Percentiles rank a stretch among this genome's conserved stretches.
Conservation (phyloP, 139 green algal species). For the Mychonastes homosphaera region DNA sequence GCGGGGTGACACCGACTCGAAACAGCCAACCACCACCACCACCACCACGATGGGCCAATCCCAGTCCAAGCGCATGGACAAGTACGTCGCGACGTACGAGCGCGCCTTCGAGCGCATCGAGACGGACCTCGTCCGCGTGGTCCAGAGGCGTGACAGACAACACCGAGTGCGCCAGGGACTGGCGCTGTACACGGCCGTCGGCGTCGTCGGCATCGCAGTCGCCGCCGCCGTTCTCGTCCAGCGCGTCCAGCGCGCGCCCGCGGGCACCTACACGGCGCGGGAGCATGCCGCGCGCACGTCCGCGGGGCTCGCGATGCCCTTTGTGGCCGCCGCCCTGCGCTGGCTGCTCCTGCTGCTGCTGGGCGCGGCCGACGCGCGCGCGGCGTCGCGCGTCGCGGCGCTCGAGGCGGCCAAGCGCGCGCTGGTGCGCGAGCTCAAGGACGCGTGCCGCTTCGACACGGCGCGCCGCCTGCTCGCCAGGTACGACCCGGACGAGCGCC, state of each 20-base stretch:
- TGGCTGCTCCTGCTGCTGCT: conserved; percentile 14
- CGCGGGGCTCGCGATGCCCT: conserved; percentile 20
- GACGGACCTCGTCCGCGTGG: conserved; percentile 19
- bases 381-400: conserved; percentile 19
- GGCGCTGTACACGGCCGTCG: neutral
- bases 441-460: conserved; percentile 46
- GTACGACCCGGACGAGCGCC: conserved; percentile 47
- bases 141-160: conserved; percentile 9
- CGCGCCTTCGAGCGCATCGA: conserved; percentile 29
- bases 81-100: conserved; percentile 31
- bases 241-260: conserved; percentile 31
- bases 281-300: conserved; percentile 25
- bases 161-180: neutral
- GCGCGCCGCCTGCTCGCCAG: conserved; percentile 51
- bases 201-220: neutral
- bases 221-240: neutral
- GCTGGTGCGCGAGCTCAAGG: conserved; percentile 59
- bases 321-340: conserved; percentile 11
- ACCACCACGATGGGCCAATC: conserved; percentile 5
- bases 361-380: conserved; percentile 15
- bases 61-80: neutral
- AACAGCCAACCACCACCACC: conserved; percentile 3
- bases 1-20: too few species aligned
- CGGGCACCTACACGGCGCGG: conserved; percentile 20
- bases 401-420: conserved; percentile 31